Percentiles rank a stretch among this genome's conserved stretches.
These are phyloP conservation scores for Orbilia quercus DNA, from an alignment of 2,329 filamentous ascomycete species.

Conservation along the genomic window DNA sequence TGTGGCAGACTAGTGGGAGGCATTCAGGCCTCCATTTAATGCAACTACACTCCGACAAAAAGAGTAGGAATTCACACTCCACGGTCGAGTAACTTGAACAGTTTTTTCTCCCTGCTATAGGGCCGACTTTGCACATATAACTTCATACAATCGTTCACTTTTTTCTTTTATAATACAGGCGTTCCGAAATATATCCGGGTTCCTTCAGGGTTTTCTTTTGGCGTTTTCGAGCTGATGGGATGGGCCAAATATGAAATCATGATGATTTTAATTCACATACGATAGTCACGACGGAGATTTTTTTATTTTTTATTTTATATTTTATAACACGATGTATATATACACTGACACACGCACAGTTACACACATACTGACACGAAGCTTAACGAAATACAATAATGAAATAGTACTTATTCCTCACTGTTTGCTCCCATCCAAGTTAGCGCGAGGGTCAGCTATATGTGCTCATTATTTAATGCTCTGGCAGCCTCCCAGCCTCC, in stretches of 20 bases:
- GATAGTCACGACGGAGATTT: background rate
- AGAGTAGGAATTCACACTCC: too few species aligned
- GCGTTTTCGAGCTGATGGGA: background rate
- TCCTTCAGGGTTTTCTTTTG: background rate
- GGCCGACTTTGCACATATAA: background rate
- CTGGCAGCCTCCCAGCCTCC: slow-evolving; percentile 34
- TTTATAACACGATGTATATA: background rate
- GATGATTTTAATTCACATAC: background rate
- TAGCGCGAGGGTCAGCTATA: too few species aligned
- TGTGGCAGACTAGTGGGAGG: too few species aligned
- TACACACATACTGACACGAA: background rate
- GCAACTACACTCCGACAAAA: too few species aligned
- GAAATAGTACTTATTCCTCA: too few species aligned
- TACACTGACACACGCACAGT: background rate
- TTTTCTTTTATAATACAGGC: background rate
- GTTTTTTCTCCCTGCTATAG: background rate
- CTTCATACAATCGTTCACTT: background rate
- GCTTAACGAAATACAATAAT: background rate
- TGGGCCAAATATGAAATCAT: background rate
- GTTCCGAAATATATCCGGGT: background rate
- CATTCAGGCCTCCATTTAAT: too few species aligned
- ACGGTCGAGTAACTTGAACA: background rate
- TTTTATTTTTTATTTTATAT: too few species aligned
- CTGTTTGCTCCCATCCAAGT: too few species aligned
- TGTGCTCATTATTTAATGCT: slow-evolving; percentile 7